Evolutionary conservation across 2,329 filamentous ascomycete genomes (phyloP).

Genomic region (Pezicula neosporulosa): DNA sequence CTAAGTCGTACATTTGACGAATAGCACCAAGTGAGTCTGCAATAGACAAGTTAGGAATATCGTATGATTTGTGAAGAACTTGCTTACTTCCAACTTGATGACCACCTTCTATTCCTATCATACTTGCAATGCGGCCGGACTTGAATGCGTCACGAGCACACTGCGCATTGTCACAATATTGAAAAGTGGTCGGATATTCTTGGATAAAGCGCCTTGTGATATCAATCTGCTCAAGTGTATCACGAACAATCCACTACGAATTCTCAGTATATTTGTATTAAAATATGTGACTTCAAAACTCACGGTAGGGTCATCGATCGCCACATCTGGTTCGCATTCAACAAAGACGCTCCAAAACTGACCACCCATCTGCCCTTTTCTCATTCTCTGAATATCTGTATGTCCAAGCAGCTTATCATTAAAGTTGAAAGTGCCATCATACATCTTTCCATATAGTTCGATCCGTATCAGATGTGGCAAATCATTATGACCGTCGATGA

Average conservation of each 20-base stretch:
- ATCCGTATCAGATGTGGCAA: constrained; percentile 25
- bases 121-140: constrained; percentile 46
- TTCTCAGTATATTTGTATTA: neutral
- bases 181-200: constrained; percentile 17
- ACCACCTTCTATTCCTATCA: constrained; percentile 59
- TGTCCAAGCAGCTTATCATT: constrained; percentile 20
- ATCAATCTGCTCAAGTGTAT: constrained; percentile 56
- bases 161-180: constrained; percentile 16
- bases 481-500: constrained; percentile 32
- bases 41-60: neutral
- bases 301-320: constrained; percentile 17
- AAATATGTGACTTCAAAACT: neutral
- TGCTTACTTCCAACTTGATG: constrained; percentile 35
- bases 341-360: constrained; percentile 31
- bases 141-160: constrained; percentile 30
- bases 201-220: constrained; percentile 48
- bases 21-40: constrained; percentile 52
- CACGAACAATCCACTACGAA: constrained; percentile 33
- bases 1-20: constrained; percentile 56
- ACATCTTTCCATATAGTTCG: constrained; percentile 26
- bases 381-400: constrained; percentile 24
- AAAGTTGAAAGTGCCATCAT: constrained; percentile 19
- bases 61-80: neutral
- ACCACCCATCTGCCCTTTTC: constrained; percentile 24
- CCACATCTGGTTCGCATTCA: constrained; percentile 14